Conservation (phyloP, 1,284 basidiomycete species). For the Irpex sp. region DNA sequence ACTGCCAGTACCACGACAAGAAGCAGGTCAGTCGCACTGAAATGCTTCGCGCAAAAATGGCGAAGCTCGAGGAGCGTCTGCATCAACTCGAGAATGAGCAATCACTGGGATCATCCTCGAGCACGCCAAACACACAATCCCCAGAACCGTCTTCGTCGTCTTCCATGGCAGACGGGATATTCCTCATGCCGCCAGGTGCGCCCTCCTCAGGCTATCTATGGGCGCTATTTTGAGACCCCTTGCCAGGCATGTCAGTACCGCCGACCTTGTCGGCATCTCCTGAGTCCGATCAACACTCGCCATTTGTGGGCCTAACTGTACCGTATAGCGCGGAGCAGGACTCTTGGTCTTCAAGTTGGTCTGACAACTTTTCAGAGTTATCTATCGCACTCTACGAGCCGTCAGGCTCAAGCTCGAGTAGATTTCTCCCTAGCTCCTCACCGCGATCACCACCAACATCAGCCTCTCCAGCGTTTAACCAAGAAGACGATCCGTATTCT, state of each 20-base stretch:
- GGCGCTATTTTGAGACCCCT: background rate
- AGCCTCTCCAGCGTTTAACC: background rate
- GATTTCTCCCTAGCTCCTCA: background rate
- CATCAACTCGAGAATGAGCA: conserved; percentile 45
- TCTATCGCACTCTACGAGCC: background rate
- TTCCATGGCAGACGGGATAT: conserved; percentile 1
- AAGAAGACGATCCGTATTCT: background rate
- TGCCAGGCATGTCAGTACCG: conserved; percentile 3
- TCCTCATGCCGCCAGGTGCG: conserved; percentile 10
- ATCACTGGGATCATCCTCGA: conserved; percentile 9
- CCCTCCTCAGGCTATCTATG: background rate
- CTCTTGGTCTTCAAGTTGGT: background rate
- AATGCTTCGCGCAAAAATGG: conserved; percentile 53
- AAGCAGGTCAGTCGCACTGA: conserved; percentile 60
- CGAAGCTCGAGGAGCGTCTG: conserved; percentile 48
- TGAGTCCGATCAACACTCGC: background rate
- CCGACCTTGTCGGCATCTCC: conserved; percentile 5
- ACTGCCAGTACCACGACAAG: conserved; percentile 61
- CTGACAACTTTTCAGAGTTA: background rate
- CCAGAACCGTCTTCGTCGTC: conserved; percentile 10
- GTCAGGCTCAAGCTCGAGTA: background rate
- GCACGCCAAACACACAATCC: conserved; percentile 1
- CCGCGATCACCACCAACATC: background rate
- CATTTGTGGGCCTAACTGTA: background rate
- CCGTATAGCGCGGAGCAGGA: background rate